A percentile compares a stretch with the other conserved stretches of the same genome.
Evolutionary conservation across 345 rosid genomes (phyloP).

Genomic region (Theobroma cacao): DNA sequence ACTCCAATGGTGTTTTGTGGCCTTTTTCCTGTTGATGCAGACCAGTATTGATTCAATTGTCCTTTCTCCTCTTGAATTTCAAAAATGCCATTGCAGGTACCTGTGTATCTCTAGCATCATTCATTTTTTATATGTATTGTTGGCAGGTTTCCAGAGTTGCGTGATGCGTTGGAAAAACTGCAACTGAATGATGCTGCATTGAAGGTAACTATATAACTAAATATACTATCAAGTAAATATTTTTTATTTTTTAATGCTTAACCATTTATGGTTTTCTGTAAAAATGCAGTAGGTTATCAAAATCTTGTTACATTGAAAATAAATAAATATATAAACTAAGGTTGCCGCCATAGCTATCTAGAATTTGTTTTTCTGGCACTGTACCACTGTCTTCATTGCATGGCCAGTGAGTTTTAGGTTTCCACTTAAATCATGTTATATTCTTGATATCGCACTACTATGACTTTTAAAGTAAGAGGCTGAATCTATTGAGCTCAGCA

Average conservation of each 20-base stretch:
- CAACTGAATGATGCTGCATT: constrained; percentile 98
- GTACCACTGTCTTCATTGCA: neutral
- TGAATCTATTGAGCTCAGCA: neutral
- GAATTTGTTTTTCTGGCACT: neutral
- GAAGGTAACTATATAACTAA: constrained; percentile 48
- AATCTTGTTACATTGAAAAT: neutral
- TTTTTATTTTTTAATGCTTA: neutral
- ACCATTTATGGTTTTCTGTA: neutral
- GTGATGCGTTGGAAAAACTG: constrained; percentile 94
- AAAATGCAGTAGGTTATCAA: neutral
- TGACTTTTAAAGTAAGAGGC: neutral
- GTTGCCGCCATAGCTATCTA: neutral
- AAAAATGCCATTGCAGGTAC: constrained; percentile 4
- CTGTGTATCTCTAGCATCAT: neutral
- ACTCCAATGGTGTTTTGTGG: constrained; percentile 99
- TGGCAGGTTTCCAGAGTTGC: constrained; percentile 84
- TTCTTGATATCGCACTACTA: neutral
- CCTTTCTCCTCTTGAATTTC: constrained; percentile 10
- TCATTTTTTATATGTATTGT: constrained; percentile 23
- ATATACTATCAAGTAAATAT: no score
- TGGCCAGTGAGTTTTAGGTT: neutral
- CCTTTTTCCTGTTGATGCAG: constrained; percentile 97
- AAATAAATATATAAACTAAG: neutral
- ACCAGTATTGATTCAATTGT: constrained; percentile 59
- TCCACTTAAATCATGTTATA: neutral